Base-by-base conservation (phyloP, 139 green algal genomes). In the Parachlorella kessleri region DNA sequence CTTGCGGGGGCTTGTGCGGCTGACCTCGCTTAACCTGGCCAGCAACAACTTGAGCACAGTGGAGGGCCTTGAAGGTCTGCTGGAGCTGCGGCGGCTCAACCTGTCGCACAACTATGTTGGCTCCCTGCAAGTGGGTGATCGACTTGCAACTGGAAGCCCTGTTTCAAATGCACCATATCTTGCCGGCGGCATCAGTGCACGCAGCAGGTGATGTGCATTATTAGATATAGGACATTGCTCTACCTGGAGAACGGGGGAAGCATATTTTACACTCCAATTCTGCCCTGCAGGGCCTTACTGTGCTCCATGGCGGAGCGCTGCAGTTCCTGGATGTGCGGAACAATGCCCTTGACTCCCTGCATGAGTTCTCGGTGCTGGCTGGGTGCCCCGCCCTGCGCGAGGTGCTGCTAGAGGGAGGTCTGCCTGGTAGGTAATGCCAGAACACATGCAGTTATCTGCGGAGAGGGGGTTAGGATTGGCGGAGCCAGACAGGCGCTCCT, bases 21-120 rank as follows among this genome's bases (percentile, higher is more conserved):
- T 95, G 21, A 90, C 82, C 5, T 81, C 55, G 21, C 83, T 95
- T n/a, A 93, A 91, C 79, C 67, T 95, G 10, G 86, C 91, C 39
- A 92, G 91, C 89, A 95, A 95, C 76, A 70, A 81, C n/a, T 76
- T 95, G 6, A n/a, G 53, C 0, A 54, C 48, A 18, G 48, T 89
- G 2, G 40, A 53, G 9, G 79, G 80, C 3, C 68, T 94, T 24
- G 76, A 85, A 8, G 81, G 78, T 10, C 82, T 94, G 1, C 33
- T 67, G 30, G 77, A 41, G 30, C 82, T 95, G 23, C 76, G 82
- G 32, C 37, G 73, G 6, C 77, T 95, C 28, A 90, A 88, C 63
- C 63, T 93, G 0, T 88, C 90, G 0, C 90, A 93, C 84, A 95
- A 95, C 65, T 77, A 70, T 37, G 75, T 95, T 21, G 82, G 84